These are phyloP conservation scores for Cryptosporidium sp. DNA, from an alignment of 169 alveolate genomes.

Conservation along the genomic window DNA sequence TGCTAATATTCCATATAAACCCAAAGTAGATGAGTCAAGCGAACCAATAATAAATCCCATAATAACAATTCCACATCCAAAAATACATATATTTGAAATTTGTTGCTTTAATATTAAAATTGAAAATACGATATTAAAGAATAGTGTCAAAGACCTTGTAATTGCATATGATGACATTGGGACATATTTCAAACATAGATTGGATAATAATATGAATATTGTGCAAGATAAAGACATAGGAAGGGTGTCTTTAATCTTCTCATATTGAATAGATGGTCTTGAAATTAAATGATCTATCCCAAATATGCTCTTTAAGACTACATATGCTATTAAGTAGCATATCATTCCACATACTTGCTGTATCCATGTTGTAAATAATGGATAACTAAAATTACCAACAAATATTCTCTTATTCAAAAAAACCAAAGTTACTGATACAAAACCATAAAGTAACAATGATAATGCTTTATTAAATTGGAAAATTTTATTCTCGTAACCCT, in stretches of 20 bases:
- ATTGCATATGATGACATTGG: conserved; percentile 69
- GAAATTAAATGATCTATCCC: conserved; percentile 8
- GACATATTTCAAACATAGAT: conserved; percentile 42
- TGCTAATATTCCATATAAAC: conserved; percentile 39
- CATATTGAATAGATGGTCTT: conserved; percentile 15
- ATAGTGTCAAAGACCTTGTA: conserved; percentile 53
- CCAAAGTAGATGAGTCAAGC: conserved; percentile 36
- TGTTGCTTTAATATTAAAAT: conserved; percentile 26
- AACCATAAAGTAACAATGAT: conserved; percentile 46
- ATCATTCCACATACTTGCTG: conserved; percentile 66
- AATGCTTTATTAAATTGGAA: conserved; percentile 2
- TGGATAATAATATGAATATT: conserved; percentile 27
- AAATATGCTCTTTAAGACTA: background rate
- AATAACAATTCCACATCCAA: conserved; percentile 53
- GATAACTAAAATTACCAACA: conserved; percentile 34
- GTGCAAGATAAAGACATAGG: conserved; percentile 63
- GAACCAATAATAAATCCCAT: conserved; percentile 40
- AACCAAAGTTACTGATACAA: conserved; percentile 51
- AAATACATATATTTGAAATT: conserved; percentile 20
- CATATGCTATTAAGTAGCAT: conserved; percentile 36
- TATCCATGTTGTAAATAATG: conserved; percentile 65
- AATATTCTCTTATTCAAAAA: conserved; percentile 52
- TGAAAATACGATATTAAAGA: conserved; percentile 44
- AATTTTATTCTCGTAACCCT: background rate
- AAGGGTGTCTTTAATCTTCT: background rate